Evolutionary conservation across 2,329 filamentous ascomycete species (phyloP).

Genomic region (Aspergillus ibericus): DNA sequence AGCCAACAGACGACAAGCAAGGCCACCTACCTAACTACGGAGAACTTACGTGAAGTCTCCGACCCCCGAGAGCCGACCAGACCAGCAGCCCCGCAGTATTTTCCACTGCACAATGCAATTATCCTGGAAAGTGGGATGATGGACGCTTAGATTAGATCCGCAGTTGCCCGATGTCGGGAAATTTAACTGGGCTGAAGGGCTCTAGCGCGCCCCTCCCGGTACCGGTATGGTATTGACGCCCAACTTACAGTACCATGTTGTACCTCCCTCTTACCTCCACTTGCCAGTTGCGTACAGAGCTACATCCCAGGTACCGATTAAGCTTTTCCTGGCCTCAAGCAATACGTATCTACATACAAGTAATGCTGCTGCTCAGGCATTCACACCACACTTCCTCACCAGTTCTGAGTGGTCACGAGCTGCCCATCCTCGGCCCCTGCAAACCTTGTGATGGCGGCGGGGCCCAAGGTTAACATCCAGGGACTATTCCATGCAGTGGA

Average conservation of each 20-base stretch:
- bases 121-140: constrained; percentile 11
- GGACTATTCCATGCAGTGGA: background rate
- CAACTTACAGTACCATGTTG: background rate
- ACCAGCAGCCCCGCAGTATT: constrained; percentile 6
- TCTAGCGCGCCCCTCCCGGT: background rate
- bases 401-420: background rate
- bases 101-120: constrained; percentile 3
- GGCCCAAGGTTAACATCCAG: background rate
- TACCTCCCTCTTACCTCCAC: background rate
- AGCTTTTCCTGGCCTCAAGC: background rate
- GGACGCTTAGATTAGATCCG: constrained; percentile 24
- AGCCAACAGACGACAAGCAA: background rate
- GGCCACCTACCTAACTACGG: too few relatives aligned
- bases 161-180: constrained; percentile 26
- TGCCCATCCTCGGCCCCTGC: background rate
- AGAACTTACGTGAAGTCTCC: background rate
- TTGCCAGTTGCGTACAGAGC: too few relatives aligned
- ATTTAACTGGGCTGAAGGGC: background rate
- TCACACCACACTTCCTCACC: too few relatives aligned
- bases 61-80: background rate
- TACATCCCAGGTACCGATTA: background rate
- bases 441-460: background rate
- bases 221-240: background rate
- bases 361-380: too few relatives aligned
- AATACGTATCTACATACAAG: too few relatives aligned